These are phyloP conservation scores for Saraca asoca DNA, from an alignment of 331 rosid genomes.

Conservation along the genomic window DNA sequence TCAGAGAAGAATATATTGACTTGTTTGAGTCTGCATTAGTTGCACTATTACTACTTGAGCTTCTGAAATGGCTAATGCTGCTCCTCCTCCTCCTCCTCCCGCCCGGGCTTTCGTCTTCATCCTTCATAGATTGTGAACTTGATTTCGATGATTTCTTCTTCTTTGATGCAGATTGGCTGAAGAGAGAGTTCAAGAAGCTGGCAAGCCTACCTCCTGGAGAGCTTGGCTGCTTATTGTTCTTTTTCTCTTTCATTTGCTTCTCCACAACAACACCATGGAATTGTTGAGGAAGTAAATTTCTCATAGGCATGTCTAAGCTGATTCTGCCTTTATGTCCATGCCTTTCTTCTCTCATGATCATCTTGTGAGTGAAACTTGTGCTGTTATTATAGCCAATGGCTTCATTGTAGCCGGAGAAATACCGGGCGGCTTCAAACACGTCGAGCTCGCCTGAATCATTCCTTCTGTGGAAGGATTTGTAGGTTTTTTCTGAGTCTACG, in stretches of 20 bases:
- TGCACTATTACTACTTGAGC: slow-evolving; percentile 40
- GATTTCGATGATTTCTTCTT: slow-evolving; percentile 91
- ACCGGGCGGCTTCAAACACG: slow-evolving; percentile 86
- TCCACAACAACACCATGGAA: slow-evolving; percentile 45
- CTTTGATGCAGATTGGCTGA: slow-evolving; percentile 79
- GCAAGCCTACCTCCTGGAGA: slow-evolving; percentile 95
- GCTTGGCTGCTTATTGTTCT: slow-evolving; percentile 72
- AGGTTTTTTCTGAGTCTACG: slow-evolving; percentile 53
- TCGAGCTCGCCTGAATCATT: slow-evolving; percentile 83
- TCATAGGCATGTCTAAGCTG: slow-evolving; percentile 85
- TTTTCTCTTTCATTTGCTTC: slow-evolving; percentile 64
- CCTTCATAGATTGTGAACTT: slow-evolving; percentile 68
- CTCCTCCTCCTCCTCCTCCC: slow-evolving; percentile 76
- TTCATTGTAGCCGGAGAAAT: slow-evolving; percentile 85
- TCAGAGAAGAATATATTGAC: slow-evolving; percentile 63
- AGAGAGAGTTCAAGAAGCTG: slow-evolving; percentile 88
- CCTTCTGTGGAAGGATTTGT: slow-evolving; percentile 65
- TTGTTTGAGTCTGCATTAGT: slow-evolving; percentile 47
- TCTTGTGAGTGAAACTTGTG: slow-evolving; percentile 49
- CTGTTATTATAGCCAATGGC: slow-evolving; percentile 35
- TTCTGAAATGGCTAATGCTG: slow-evolving; percentile 70
- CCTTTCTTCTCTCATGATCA: slow-evolving; percentile 53
- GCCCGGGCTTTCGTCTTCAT: slow-evolving; percentile 73
- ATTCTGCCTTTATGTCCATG: slow-evolving; percentile 60
- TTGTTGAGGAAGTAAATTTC: slow-evolving; percentile 57